phyloP scores from a whole-genome alignment of 2,329 filamentous ascomycete species.

The Fusarium subglutinans region DNA sequence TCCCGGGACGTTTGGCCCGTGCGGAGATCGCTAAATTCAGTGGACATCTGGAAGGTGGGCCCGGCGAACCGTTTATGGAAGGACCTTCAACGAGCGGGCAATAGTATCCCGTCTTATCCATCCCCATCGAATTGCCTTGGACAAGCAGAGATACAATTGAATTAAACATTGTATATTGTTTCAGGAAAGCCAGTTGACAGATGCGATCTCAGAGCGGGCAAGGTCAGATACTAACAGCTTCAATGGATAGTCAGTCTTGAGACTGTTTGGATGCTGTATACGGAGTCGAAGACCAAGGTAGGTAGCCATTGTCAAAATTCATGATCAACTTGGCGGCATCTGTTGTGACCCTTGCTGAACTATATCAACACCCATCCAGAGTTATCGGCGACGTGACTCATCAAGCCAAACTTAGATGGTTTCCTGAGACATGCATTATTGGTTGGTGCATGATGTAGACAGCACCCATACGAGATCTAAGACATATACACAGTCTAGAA shows the following conservation, averaged over 20 bases:
- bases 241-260: not conserved
- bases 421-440: conserved; percentile 5
- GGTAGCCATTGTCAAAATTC: not conserved
- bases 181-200: not conserved
- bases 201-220: not conserved
- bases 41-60: conserved; percentile 1
- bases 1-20: conserved; percentile 13
- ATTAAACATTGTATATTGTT: not conserved
- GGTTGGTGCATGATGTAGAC: not conserved
- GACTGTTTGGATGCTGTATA: not conserved
- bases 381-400: conserved; percentile 12
- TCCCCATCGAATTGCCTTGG: not conserved
- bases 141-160: not conserved
- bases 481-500: not conserved
- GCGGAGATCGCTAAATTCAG: not conserved
- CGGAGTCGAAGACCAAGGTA: not conserved
- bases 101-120: not conserved
- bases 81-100: conserved; percentile 3
- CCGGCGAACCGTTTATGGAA: conserved; percentile 21
- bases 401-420: not conserved
- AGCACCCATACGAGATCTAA: not conserved
- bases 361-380: not conserved
- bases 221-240: not conserved
- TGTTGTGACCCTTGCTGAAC: not conserved
- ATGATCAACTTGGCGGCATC: not conserved